Evolutionary conservation across 1,139 yeast genomes (phyloP).

Genomic region (Saccharomyces hybrid): DNA sequence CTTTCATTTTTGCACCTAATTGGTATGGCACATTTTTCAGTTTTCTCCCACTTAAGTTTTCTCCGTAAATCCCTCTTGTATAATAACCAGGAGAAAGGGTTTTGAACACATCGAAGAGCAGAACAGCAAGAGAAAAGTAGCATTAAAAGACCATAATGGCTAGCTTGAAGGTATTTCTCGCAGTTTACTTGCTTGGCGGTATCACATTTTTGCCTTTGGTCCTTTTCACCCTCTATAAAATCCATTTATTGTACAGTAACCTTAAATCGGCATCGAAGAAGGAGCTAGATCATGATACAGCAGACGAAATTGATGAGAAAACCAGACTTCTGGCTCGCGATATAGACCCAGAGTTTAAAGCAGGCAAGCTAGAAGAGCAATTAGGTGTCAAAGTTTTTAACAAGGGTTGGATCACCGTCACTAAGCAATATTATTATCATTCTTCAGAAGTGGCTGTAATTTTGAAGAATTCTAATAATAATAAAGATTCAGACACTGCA

Average conservation of each 20-base stretch:
- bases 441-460: conserved; percentile 51
- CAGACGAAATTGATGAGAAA: background rate
- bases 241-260: conserved; percentile 13
- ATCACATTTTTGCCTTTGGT: conserved; percentile 64
- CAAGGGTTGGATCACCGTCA: conserved; percentile 78
- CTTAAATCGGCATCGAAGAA: conserved; percentile 19
- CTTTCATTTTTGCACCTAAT: background rate
- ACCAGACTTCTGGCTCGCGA: conserved; percentile 13
- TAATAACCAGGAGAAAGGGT: background rate
- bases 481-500: conserved; percentile 13
- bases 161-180: conserved; percentile 14
- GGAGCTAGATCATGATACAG: conserved; percentile 16
- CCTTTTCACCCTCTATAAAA: conserved; percentile 27
- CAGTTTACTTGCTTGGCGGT: conserved; percentile 63
- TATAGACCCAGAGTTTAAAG: conserved; percentile 40
- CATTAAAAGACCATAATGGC: conserved; percentile 7
- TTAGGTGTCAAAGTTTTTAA: conserved; percentile 59
- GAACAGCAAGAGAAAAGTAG: background rate
- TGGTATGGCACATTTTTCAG: background rate
- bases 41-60: background rate
- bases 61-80: background rate
- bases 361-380: conserved; percentile 57
- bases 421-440: conserved; percentile 60
- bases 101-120: background rate
- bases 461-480: conserved; percentile 32